A percentile compares a stretch with the other conserved stretches of the same genome.
phyloP scores from a whole-genome alignment of 495 filamentous ascomycete species.

The Sordaria brevicollis region DNA sequence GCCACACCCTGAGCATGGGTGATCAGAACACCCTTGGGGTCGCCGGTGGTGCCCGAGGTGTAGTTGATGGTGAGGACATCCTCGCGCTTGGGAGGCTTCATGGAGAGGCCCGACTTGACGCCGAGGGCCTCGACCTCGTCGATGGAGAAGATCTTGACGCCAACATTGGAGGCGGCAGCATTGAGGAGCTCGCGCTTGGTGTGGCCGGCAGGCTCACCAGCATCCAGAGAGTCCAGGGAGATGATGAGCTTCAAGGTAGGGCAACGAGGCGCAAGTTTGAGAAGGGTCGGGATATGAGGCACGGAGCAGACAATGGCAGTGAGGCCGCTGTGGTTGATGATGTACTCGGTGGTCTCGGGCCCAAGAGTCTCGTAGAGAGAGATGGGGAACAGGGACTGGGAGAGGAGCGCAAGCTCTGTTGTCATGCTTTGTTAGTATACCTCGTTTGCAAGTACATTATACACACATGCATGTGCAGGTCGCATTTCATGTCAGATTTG shows the following conservation, averaged over 20 bases:
- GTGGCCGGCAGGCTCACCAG: slow-evolving; percentile 63
- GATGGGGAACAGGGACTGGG: slow-evolving; percentile 80
- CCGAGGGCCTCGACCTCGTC: slow-evolving; percentile 69
- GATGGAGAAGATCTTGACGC: slow-evolving; percentile 68
- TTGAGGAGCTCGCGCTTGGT: slow-evolving; percentile 73
- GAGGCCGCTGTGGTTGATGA: slow-evolving; percentile 81
- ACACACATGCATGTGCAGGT: background rate
- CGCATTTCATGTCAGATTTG: background rate
- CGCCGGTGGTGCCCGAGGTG: slow-evolving; percentile 90
- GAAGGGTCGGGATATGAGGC: slow-evolving; percentile 73
- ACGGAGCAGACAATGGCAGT: slow-evolving; percentile 68
- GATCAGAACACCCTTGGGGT: slow-evolving; percentile 86
- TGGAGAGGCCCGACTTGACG: slow-evolving; percentile 49
- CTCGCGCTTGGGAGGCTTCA: slow-evolving; percentile 58
- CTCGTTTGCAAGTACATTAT: slow-evolving; percentile 3
- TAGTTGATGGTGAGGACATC: slow-evolving; percentile 95
- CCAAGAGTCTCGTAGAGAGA: slow-evolving; percentile 96
- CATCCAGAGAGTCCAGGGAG: slow-evolving; percentile 75
- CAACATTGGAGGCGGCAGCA: slow-evolving; percentile 57
- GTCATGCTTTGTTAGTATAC: background rate
- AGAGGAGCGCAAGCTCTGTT: slow-evolving; percentile 82
- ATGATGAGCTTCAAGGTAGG: slow-evolving; percentile 84
- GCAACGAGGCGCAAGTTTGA: slow-evolving; percentile 70
- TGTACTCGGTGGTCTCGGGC: slow-evolving; percentile 82
- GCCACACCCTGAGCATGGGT: slow-evolving; percentile 75